phyloP scores from a whole-genome alignment of 83 land plant species.

The Thuja plicata region DNA sequence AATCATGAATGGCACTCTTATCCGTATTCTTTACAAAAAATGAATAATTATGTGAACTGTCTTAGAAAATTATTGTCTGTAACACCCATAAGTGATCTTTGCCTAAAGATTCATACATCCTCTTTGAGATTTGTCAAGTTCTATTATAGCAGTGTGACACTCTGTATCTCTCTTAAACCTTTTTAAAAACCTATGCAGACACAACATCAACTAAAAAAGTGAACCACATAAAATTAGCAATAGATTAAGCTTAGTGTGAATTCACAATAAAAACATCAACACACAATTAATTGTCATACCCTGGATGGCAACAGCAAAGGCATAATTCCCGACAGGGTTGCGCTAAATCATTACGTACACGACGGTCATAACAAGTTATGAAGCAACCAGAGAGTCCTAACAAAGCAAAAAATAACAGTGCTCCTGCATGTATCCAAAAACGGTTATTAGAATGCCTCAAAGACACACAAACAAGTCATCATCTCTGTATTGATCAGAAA shows the following conservation, averaged over 20 bases:
- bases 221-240: background rate
- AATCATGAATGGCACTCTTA: background rate
- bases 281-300: conserved; percentile 34
- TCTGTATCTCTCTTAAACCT: background rate
- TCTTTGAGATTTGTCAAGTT: background rate
- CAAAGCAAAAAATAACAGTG: conserved; percentile 86
- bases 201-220: background rate
- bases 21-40: background rate
- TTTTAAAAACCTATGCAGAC: background rate
- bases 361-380: conserved; percentile 93
- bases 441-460: background rate
- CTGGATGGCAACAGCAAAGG: conserved; percentile 95
- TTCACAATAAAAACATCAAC: background rate
- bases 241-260: background rate
- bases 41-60: background rate
- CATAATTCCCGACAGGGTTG: conserved; percentile 95
- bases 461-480: background rate
- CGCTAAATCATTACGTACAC: conserved; percentile 90
- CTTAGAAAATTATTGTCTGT: background rate
- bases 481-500: background rate
- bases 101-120: background rate
- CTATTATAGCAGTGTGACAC: background rate
- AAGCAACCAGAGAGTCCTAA: conserved; percentile 94
- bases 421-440: conserved; percentile 50
- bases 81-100: background rate